Evolutionary conservation across 164 flowering plant species (phyloP).

Genomic region (Aristolochia fimbriata): DNA sequence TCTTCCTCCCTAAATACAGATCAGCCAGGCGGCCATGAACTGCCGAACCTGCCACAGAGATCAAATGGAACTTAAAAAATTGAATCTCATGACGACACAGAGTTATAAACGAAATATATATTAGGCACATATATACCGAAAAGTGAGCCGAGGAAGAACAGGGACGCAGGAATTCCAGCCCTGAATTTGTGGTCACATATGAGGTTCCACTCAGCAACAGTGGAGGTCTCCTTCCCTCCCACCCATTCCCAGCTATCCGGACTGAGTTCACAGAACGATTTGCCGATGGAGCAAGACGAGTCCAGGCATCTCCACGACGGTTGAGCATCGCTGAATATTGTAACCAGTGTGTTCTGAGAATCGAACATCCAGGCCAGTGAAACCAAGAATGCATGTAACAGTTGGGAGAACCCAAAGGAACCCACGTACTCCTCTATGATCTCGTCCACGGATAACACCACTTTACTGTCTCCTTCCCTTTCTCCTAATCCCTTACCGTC

Average conservation of each 20-base stretch:
- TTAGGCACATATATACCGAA: constrained; percentile 23
- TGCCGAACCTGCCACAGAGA: constrained; percentile 34
- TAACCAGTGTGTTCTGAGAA: constrained; percentile 44
- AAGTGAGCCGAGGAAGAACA: constrained; percentile 54
- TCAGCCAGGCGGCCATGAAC: constrained; percentile 47
- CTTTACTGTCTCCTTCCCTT: not conserved
- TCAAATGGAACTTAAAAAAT: too few relatives aligned
- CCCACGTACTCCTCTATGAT: constrained; percentile 48
- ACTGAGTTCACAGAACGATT: constrained; percentile 25
- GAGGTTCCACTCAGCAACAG: constrained; percentile 51
- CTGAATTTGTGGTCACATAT: constrained; percentile 45
- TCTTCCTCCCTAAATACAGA: constrained; percentile 44
- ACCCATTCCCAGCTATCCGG: constrained; percentile 56
- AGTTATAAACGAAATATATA: too few relatives aligned
- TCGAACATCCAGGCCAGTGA: constrained; percentile 58
- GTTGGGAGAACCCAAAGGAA: constrained; percentile 43
- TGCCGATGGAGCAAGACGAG: constrained; percentile 5
- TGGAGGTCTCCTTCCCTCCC: constrained; percentile 34
- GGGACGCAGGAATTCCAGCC: constrained; percentile 45
- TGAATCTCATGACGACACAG: too few relatives aligned
- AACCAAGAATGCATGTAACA: constrained; percentile 45
- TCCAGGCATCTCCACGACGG: constrained; percentile 44
- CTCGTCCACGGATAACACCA: constrained; percentile 43
- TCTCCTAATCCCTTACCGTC: not conserved
- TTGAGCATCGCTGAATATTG: constrained; percentile 52